A percentile compares a stretch with the other conserved stretches of the same genome.
These are phyloP conservation scores for Sarcodon sp. DNA, from an alignment of 768 basidiomycete species.

Conservation along the genomic window DNA sequence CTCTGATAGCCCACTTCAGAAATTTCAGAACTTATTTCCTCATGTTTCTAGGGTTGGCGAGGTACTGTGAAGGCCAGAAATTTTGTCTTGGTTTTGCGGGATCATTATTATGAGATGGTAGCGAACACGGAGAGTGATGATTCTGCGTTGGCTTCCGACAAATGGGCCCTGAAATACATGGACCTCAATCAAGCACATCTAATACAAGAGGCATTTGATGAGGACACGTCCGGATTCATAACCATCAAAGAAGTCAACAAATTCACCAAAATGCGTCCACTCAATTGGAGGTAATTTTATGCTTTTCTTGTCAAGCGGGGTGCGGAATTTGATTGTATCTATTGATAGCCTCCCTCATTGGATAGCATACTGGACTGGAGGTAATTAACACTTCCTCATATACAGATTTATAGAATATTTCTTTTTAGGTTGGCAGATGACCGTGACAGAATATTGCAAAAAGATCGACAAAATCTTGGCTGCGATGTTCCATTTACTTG, in stretches of 20 bases:
- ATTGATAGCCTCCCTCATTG: constrained; percentile 15
- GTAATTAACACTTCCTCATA: constrained; percentile 1
- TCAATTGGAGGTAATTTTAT: constrained; percentile 15
- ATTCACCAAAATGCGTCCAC: constrained; percentile 14
- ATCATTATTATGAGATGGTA: constrained; percentile 16
- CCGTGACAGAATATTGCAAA: not conserved
- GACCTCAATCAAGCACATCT: constrained; percentile 10
- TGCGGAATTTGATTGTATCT: not conserved
- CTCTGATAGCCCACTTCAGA: not conserved
- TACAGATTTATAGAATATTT: not conserved
- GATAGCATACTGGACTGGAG: constrained; percentile 19
- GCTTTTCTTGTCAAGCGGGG: not conserved
- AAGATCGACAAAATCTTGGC: not conserved
- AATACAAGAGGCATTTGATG: constrained; percentile 20
- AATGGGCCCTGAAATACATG: constrained; percentile 16
- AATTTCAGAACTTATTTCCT: not conserved
- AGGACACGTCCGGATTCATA: constrained; percentile 20
- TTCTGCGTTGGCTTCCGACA: constrained; percentile 4
- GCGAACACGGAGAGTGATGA: constrained; percentile 1
- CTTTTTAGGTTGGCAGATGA: not conserved
- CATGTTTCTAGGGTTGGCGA: constrained; percentile 14
- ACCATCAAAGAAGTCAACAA: constrained; percentile 19
- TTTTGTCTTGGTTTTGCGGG: constrained; percentile 17
- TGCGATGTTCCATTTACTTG: not conserved
- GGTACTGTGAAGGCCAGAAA: constrained; percentile 15